A percentile compares a stretch with the other conserved stretches of the same genome.
phyloP scores from a whole-genome alignment of 2,329 filamentous ascomycete species.

The Cytospora chrysosperma region DNA sequence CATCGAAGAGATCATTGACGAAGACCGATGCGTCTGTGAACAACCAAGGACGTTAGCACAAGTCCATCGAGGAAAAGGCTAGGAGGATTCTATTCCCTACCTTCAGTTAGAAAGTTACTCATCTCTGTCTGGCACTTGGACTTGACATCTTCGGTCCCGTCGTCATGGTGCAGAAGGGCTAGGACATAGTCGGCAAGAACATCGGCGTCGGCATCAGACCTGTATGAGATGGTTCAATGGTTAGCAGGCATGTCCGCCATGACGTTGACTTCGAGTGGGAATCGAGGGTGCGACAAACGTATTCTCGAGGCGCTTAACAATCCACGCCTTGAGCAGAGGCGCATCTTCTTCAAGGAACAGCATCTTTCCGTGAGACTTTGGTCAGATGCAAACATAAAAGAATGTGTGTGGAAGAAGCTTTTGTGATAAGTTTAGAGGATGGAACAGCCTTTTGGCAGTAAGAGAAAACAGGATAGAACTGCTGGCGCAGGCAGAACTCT shows the following conservation, averaged over 20 bases:
- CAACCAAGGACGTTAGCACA: neutral
- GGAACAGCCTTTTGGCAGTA: neutral
- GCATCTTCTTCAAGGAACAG: constrained; percentile 62
- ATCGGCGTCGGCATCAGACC: constrained; percentile 76
- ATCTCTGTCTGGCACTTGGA: constrained; percentile 70
- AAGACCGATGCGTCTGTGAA: constrained; percentile 57
- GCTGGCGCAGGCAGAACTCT: neutral
- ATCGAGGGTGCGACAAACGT: constrained; percentile 52
- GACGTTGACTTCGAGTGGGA: neutral
- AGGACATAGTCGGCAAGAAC: constrained; percentile 84
- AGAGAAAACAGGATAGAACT: neutral
- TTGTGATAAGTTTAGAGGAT: neutral
- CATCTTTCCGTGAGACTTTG: constrained; percentile 43
- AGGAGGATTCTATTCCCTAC: constrained; percentile 36
- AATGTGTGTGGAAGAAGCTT: neutral
- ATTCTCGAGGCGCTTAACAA: constrained; percentile 73
- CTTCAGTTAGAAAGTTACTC: constrained; percentile 71
- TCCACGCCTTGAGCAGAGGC: constrained; percentile 69
- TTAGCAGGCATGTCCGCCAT: neutral
- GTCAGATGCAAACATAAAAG: constrained; percentile 17
- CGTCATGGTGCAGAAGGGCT: constrained; percentile 70
- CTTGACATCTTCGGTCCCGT: constrained; percentile 61
- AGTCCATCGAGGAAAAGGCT: neutral
- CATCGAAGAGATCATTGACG: constrained; percentile 68
- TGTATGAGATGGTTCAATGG: constrained; percentile 33